Evolutionary conservation across 106 monocot species (phyloP), one percentile per base, ranked within the genome.

Genomic region (Triglochin maritima): DNA sequence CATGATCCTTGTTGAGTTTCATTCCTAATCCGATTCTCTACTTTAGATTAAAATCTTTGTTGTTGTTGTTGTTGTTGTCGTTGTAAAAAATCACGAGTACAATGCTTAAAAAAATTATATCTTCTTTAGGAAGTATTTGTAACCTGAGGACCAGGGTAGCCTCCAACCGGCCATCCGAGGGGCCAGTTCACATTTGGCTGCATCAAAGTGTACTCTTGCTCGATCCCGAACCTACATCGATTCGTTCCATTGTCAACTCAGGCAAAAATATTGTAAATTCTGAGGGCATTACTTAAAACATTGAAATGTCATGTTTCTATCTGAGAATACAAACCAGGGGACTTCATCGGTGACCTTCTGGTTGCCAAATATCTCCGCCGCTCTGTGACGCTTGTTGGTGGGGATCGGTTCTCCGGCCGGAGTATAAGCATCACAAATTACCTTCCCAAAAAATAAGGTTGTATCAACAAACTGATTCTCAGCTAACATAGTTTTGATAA

Each of bases 371-470:
- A 92, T 79, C 68, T 85, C 69, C 69, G 87, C 87, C 76, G 92
- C 92, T 49, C 72, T 84, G 74, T 79, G 17, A 4, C 92, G 74
- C 57, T 92, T 92, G 79, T 92, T 92, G 47, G 85, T 92, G 47
- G 87, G 87, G 17, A 92, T 87, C 43, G 92, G 92, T 56, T 92
- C 92, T 50, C 92, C 92, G 67, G 46, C 50, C 62, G 92, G 92
- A 4, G 87, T 92, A 65, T 92, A 92, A n/a, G 80, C 5, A 77
- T 87, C 87, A 66, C 92, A 92, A 13, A 92, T 85, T 11, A 92
- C 92, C 92, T 92, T 74, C 71, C 83, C 60, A 66, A 71, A 74
- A 46, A 46, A 64, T 47, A 51, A 9, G 13, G 53, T 72, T 64
- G 63, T 65, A 84, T 78, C 80, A 86, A 65, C 10, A 49, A 60